Evolutionary conservation across 225 moss, liverwort and hornwort genomes (phyloP).

Genomic region (Rhytidiadelphus loreus): DNA sequence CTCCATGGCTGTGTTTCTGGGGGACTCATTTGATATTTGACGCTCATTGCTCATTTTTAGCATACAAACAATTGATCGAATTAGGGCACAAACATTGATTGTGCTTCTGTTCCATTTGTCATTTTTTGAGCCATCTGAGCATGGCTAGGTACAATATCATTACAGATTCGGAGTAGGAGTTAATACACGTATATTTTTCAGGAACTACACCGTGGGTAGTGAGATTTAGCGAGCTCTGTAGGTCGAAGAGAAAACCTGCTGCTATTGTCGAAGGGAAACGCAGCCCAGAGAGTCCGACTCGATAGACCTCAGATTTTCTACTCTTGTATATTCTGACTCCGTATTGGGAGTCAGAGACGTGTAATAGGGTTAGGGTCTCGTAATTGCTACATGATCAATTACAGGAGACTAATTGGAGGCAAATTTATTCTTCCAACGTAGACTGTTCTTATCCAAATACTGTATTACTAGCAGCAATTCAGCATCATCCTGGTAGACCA

Average conservation of each 20-base stretch:
- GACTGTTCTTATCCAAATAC: background rate
- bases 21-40: background rate
- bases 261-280: background rate
- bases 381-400: background rate
- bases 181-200: background rate
- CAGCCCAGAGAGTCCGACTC: background rate
- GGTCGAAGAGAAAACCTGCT: background rate
- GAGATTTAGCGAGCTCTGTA: background rate
- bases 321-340: background rate
- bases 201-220: background rate
- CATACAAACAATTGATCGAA: background rate
- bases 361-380: background rate
- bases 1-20: conserved; percentile 38
- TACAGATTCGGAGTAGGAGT: background rate
- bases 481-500: background rate
- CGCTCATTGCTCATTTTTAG: background rate
- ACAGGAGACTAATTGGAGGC: background rate
- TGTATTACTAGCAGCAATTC: background rate
- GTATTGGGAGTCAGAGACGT: background rate
- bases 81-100: background rate
- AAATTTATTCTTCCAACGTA: background rate
- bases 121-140: background rate
- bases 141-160: background rate
- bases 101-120: background rate
- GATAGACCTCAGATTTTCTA: background rate